phyloP scores from a whole-genome alignment of 768 basidiomycete species.

The Leccinellum luteum region DNA sequence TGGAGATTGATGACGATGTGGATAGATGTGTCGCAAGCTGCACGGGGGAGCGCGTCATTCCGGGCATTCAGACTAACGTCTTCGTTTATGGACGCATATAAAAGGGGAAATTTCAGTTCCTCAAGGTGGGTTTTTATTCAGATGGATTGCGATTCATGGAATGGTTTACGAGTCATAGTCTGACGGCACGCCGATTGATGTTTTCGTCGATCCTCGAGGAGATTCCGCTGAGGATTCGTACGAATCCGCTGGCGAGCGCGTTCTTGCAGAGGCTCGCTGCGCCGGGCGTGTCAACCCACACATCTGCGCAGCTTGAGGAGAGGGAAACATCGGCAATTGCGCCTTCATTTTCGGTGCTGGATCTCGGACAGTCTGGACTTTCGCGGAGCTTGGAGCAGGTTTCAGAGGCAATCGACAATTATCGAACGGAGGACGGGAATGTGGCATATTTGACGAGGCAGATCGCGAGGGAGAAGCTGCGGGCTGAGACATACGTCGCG shows the following conservation, averaged over 20 bases:
- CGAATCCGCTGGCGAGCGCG: conserved; percentile 74
- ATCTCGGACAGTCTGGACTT: conserved; percentile 67
- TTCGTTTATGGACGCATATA: conserved; percentile 79
- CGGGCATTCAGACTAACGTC: conserved; percentile 83
- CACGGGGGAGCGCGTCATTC: conserved; percentile 83
- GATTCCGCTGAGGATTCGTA: conserved; percentile 80
- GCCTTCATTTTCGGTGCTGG: conserved; percentile 64
- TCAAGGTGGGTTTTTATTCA: conserved; percentile 54
- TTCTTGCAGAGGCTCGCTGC: conserved; percentile 68
- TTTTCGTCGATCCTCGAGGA: conserved; percentile 86
- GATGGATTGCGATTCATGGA: background rate
- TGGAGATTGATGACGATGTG: conserved; percentile 8
- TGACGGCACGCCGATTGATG: conserved; percentile 77
- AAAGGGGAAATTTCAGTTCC: conserved; percentile 80
- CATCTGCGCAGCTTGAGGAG: conserved; percentile 38
- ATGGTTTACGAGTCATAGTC: conserved; percentile 40
- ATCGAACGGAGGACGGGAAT: conserved; percentile 90
- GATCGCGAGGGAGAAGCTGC: conserved; percentile 79
- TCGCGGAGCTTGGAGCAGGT: conserved; percentile 81
- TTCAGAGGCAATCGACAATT: conserved; percentile 79
- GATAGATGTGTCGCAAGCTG: conserved; percentile 73
- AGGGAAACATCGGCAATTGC: conserved; percentile 43
- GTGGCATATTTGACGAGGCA: conserved; percentile 85
- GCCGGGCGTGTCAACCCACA: conserved; percentile 35
- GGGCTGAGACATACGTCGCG: conserved; percentile 74